Base-by-base conservation (phyloP, 179 eudicot genomes). In the Beta lomatogona region DNA sequence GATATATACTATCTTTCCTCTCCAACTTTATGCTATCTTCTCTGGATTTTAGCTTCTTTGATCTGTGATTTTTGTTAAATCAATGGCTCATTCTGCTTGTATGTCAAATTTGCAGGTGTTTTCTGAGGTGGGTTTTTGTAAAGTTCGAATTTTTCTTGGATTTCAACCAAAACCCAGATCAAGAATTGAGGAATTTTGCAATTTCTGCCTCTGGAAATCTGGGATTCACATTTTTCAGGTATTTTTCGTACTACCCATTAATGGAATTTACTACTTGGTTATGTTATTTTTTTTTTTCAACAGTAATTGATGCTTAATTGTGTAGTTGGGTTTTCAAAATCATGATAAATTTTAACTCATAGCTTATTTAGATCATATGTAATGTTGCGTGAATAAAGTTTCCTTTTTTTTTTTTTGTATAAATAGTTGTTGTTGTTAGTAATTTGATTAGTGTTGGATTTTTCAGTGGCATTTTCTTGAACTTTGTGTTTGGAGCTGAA, bases 71-170 rank as follows among this genome's bases (percentile, higher is more conserved):
- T 64, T 45, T 76, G 45, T 16, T 77, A 0, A 14, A 41, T 77
- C 64, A 52, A 81, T 77, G 84, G 59, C 57, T 84, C 41, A 77
- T 54, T 81, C 21, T 81, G 69, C 14, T 81, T 81, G 79, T 81
- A 1, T 54, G 45, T 80, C 21, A 36, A 72, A 63, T 81, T 78
- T 78, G 44, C 84, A 81, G 87, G 84, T 77, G 55, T 9, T 84
- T 80, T 64, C 16, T 63, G 54, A 81, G 21, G 82, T 81, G 82
- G 84, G 83, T 61, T 73, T 73, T 76, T 22, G 6, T 25, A 65
- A 74, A 84, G 82, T 14, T 74, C 19, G 58, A 69, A 78, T 65
- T 50, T 85, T 85, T 78, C 21, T 13, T 46, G 25, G 15, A 4
- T 70, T 50, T 31, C 16, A 4, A 7, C 67, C 2, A 68, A 11